phyloP scores from a whole-genome alignment of 257 asterid genomes.

The Ehretia macrophylla region DNA sequence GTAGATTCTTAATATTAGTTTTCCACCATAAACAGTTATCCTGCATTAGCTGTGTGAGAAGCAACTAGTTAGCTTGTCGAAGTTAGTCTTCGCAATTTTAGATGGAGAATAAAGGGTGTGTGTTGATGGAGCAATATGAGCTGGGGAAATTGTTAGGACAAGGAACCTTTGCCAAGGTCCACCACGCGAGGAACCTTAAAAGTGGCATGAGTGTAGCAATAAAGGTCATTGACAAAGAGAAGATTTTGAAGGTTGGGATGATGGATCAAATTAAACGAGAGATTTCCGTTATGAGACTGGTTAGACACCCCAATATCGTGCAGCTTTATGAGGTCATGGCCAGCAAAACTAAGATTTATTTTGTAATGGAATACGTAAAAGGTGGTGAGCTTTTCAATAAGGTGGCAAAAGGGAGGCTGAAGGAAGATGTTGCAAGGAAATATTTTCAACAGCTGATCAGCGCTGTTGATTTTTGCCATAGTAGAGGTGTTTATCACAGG shows the following conservation, averaged over 20 bases:
- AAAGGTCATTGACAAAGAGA: slow-evolving; percentile 18
- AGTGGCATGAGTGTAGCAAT: slow-evolving; percentile 13
- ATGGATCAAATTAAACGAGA: slow-evolving; percentile 18
- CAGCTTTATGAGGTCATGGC: slow-evolving; percentile 47
- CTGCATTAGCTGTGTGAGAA: no score
- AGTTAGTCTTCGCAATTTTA: slow-evolving; percentile 6
- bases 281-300: slow-evolving; percentile 29
- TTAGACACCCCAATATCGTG: slow-evolving; percentile 32
- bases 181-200: slow-evolving; percentile 8
- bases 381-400: slow-evolving; percentile 43
- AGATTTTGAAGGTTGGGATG: slow-evolving; percentile 13
- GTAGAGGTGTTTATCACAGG: slow-evolving; percentile 38
- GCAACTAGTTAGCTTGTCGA: no score
- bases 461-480: slow-evolving; percentile 44
- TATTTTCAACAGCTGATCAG: slow-evolving; percentile 40
- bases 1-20: no score
- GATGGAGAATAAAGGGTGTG: slow-evolving; percentile 53
- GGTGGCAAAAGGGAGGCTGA: slow-evolving; percentile 36
- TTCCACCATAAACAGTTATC: no score
- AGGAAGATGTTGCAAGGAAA: slow-evolving; percentile 37
- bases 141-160: slow-evolving; percentile 82
- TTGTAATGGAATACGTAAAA: slow-evolving; percentile 40
- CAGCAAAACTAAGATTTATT: slow-evolving; percentile 33
- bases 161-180: slow-evolving; percentile 20
- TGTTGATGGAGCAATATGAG: slow-evolving; percentile 61